Conservation (phyloP, 208 protist species). For the Spongospora subterranea region DNA sequence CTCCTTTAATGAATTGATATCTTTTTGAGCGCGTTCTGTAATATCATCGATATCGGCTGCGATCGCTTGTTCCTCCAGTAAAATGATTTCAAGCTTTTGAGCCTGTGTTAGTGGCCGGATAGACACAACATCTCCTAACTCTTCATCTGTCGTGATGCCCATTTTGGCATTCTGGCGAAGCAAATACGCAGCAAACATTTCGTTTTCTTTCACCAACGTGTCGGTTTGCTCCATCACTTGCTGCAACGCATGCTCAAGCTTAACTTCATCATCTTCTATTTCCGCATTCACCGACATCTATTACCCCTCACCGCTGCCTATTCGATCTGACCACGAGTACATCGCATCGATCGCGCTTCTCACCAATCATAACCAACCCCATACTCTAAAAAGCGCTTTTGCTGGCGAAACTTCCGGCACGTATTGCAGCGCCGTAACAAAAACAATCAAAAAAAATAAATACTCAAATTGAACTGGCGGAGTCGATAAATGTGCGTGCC, state of each 20-base stretch:
- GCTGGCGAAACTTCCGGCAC: no score
- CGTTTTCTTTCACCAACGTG: constrained; percentile 16
- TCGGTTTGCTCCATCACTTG: background rate
- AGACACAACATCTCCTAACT: background rate
- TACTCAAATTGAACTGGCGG: no score
- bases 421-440: no score
- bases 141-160: background rate
- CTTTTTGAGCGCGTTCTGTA: background rate
- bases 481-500: no score
- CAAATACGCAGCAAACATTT: constrained; percentile 21
- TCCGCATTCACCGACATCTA: background rate
- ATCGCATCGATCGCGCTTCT: no score
- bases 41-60: background rate
- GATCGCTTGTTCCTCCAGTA: constrained; percentile 16
- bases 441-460: no score
- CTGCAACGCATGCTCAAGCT: constrained; percentile 33
- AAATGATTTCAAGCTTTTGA: constrained; percentile 32
- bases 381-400: no score
- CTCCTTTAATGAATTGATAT: constrained; percentile 51
- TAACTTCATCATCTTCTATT: background rate
- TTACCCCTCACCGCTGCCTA: no score
- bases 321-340: no score
- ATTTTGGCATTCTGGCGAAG: background rate
- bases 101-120: background rate
- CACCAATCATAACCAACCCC: no score